A percentile compares a stretch with the other conserved stretches of the same genome.
Evolutionary conservation across 208 protist species (phyloP).

Genomic region (Vickermania spadyakhi): DNA sequence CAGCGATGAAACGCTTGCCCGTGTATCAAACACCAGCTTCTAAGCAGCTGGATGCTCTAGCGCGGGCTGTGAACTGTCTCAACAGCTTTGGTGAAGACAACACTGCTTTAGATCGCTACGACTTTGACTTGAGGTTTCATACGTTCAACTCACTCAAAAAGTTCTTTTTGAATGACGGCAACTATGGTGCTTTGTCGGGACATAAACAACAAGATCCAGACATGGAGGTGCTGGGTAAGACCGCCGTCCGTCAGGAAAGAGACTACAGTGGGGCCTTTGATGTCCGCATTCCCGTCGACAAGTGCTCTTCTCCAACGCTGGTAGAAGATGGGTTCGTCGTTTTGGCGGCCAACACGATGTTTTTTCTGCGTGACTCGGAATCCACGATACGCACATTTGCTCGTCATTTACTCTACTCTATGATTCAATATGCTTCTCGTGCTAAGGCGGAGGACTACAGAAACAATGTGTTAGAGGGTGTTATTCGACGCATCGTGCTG

Average conservation of each 20-base stretch:
- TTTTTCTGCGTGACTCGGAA: constrained; percentile 80
- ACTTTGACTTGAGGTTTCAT: constrained; percentile 85
- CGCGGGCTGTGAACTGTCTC: constrained; percentile 50
- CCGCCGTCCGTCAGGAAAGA: constrained; percentile 34
- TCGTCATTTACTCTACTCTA: constrained; percentile 49
- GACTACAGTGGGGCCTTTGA: constrained; percentile 56
- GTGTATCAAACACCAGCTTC: neutral
- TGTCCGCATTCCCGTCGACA: constrained; percentile 48
- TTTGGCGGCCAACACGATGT: constrained; percentile 63
- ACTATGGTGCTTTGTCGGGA: constrained; percentile 31
- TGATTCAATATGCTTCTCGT: constrained; percentile 63
- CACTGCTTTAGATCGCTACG: constrained; percentile 51
- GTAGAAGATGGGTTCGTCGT: constrained; percentile 42
- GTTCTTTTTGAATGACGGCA: constrained; percentile 73
- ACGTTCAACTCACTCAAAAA: constrained; percentile 61
- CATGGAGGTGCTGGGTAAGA: no score
- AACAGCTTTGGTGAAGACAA: constrained; percentile 67
- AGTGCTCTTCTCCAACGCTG: constrained; percentile 32
- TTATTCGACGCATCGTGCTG: constrained; percentile 60
- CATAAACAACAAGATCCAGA: no score
- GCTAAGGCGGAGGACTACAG: constrained; percentile 14
- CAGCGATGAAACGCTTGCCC: constrained; percentile 17
- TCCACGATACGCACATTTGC: constrained; percentile 63
- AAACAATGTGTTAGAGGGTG: constrained; percentile 40
- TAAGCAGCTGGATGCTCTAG: constrained; percentile 46